Evolutionary conservation across 441 rosid genomes (phyloP).

Genomic region (Mallotus repandus): DNA sequence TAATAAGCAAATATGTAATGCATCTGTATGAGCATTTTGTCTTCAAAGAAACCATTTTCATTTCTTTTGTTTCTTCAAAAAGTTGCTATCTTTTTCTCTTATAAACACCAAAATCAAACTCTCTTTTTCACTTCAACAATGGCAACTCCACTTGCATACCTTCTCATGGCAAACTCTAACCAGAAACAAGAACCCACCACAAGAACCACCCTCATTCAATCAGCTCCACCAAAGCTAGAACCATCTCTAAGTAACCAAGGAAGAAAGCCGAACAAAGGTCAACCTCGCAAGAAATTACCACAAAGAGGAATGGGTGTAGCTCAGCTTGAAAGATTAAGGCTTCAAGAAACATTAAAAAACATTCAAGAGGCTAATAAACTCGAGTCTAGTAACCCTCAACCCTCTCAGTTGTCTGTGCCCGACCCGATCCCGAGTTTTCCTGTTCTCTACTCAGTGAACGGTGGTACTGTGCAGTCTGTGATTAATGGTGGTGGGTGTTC

Average conservation of each 20-base stretch:
- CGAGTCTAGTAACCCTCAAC: slow-evolving; percentile 6
- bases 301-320: slow-evolving; percentile 84
- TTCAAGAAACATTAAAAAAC: slow-evolving; percentile 37
- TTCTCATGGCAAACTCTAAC: slow-evolving; percentile 27
- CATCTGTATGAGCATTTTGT: neutral
- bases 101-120: neutral
- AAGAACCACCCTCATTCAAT: slow-evolving; percentile 9
- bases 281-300: slow-evolving; percentile 44
- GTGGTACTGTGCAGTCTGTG: slow-evolving; percentile 19
- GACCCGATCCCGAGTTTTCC: slow-evolving; percentile 31
- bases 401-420: neutral
- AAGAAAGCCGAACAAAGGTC: slow-evolving; percentile 37
- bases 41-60: neutral
- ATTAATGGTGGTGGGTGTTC: slow-evolving; percentile 25
- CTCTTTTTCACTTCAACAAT: slow-evolving; percentile 32
- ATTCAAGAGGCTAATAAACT: slow-evolving; percentile 21
- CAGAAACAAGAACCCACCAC: slow-evolving; percentile 26
- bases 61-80: too few species aligned
- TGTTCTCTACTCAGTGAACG: slow-evolving; percentile 32
- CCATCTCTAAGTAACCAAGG: slow-evolving; percentile 10
- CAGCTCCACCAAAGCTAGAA: slow-evolving; percentile 27
- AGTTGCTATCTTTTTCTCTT: neutral
- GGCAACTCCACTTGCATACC: slow-evolving; percentile 47
- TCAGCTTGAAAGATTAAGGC: slow-evolving; percentile 54
- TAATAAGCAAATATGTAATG: too few species aligned